These are phyloP conservation scores for Dictyostelium purpureum DNA, from an alignment of 78 protist genomes.

Conservation along the genomic window DNA sequence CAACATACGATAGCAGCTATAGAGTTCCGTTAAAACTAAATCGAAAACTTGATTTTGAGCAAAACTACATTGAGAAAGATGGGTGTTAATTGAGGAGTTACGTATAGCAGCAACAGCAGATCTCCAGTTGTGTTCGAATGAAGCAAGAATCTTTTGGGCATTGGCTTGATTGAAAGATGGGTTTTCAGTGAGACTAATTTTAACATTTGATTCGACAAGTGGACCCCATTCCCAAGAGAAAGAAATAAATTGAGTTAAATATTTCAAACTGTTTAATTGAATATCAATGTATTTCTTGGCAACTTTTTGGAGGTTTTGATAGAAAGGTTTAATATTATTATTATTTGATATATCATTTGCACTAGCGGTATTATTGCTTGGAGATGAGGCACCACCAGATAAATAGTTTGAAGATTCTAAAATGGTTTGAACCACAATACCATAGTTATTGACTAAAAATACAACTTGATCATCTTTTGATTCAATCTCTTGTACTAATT, in stretches of 20 bases:
- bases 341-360: background rate
- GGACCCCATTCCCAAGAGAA: conserved; percentile 66
- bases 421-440: background rate
- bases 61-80: conserved; percentile 3
- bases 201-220: conserved; percentile 62
- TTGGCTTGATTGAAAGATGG: conserved; percentile 13
- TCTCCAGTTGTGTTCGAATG: conserved; percentile 46
- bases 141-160: conserved; percentile 8
- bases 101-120: conserved; percentile 37
- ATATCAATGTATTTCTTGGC: background rate
- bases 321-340: background rate
- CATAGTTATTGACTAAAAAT: conserved; percentile 27
- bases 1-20: conserved; percentile 15
- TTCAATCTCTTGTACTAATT: conserved; percentile 2
- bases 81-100: conserved; percentile 8
- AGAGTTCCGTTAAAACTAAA: background rate
- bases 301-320: background rate
- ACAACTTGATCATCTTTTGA: conserved; percentile 24
- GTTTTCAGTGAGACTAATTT: background rate
- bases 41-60: conserved; percentile 19
- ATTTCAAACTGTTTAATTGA: background rate
- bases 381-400: background rate
- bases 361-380: background rate
- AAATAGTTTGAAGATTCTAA: background rate
- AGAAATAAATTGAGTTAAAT: background rate